Evolutionary conservation across 768 basidiomycete genomes (phyloP).

Genomic region (Tylopilus felleus): DNA sequence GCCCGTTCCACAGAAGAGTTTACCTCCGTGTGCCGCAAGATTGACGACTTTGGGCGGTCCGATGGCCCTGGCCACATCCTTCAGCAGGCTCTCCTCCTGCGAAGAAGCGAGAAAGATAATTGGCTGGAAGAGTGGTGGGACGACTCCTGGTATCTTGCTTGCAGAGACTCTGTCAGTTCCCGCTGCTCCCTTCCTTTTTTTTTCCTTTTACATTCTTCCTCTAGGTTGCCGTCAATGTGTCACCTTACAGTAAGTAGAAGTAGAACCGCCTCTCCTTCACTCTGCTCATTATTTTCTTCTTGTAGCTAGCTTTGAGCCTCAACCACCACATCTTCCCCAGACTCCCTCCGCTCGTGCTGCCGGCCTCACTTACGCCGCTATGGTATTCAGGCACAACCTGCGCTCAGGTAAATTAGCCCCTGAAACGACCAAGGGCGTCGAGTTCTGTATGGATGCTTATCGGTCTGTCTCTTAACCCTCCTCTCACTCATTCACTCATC

Average conservation of each 20-base stretch:
- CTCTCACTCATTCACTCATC: neutral
- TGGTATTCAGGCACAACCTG: conserved; percentile 69
- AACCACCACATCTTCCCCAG: conserved; percentile 58
- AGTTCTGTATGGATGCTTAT: conserved; percentile 86
- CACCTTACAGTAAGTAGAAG: conserved; percentile 75
- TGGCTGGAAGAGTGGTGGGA: conserved; percentile 99
- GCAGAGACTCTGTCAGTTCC: conserved; percentile 72
- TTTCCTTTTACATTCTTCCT: conserved; percentile 2
- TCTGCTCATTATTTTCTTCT: conserved; percentile 8
- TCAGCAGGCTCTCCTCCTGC: conserved; percentile 59
- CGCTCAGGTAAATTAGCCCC: conserved; percentile 61
- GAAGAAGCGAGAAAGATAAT: conserved; percentile 54
- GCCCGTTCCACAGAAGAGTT: conserved; percentile 63
- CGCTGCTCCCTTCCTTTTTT: neutral
- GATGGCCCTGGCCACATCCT: conserved; percentile 48
- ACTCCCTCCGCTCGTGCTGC: conserved; percentile 69
- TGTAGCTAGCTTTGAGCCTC: conserved; percentile 72
- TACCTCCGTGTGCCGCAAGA: conserved; percentile 49
- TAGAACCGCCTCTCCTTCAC: neutral
- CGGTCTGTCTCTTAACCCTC: conserved; percentile 40
- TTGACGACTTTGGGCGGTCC: conserved; percentile 57
- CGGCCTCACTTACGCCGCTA: conserved; percentile 60
- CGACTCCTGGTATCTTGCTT: conserved; percentile 74
- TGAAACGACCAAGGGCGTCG: conserved; percentile 64
- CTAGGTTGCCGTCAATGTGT: conserved; percentile 85